Conservation (phyloP, 2,329 filamentous ascomycete species). For the Aspergillus pseudoviridinutans region DNA sequence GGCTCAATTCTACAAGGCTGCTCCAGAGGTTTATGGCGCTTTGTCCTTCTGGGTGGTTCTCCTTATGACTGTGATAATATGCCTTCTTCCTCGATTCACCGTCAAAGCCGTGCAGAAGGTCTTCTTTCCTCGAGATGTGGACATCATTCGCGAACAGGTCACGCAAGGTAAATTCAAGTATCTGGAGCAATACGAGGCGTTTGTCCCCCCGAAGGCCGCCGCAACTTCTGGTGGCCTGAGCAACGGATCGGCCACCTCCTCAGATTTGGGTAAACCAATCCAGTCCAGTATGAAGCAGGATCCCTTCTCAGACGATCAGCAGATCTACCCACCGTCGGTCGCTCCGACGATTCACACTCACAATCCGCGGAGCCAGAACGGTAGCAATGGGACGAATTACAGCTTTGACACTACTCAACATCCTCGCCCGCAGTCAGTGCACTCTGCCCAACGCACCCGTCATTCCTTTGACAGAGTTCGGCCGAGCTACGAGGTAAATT, state of each 20-base stretch:
- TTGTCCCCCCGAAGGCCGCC: slow-evolving; percentile 46
- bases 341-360: slow-evolving; percentile 72
- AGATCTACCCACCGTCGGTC: slow-evolving; percentile 89
- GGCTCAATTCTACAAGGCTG: slow-evolving; percentile 70
- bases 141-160: slow-evolving; percentile 93
- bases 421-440: slow-evolving; percentile 59
- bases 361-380: slow-evolving; percentile 79
- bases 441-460: slow-evolving; percentile 82
- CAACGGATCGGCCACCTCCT: slow-evolving; percentile 37
- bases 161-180: slow-evolving; percentile 76
- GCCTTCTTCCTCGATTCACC: slow-evolving; percentile 80
- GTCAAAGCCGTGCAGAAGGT: slow-evolving; percentile 90
- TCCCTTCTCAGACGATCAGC: slow-evolving; percentile 76
- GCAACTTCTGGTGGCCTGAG: slow-evolving; percentile 37
- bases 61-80: slow-evolving; percentile 73
- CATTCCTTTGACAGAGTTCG: slow-evolving; percentile 82
- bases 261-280: slow-evolving; percentile 45
- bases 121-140: slow-evolving; percentile 86
- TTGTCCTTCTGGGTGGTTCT: slow-evolving; percentile 84
- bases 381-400: slow-evolving; percentile 90
- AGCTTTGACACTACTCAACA: slow-evolving; percentile 43
- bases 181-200: slow-evolving; percentile 55
- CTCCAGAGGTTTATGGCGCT: slow-evolving; percentile 71
- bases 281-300: slow-evolving; percentile 56
- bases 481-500: slow-evolving; percentile 79